A percentile compares a stretch with the other conserved stretches of the same genome.
Evolutionary conservation across 352 stramenopile species (phyloP).

Genomic region (Phytopythium litorale): DNA sequence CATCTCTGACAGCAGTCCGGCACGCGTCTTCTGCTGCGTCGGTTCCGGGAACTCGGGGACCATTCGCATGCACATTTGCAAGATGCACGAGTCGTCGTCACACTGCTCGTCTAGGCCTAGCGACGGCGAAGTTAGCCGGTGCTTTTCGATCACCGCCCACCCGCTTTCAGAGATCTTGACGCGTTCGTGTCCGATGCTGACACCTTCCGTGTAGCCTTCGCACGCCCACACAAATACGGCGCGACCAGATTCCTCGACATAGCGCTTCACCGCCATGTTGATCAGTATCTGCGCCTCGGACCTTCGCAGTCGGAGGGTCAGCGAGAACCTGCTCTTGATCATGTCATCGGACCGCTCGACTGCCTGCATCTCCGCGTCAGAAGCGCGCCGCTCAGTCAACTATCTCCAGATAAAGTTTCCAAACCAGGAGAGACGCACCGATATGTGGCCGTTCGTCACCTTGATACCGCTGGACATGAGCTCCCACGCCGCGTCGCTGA

Average conservation of each 20-base stretch:
- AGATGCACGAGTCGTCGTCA: slow-evolving; percentile 5
- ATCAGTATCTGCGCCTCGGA: slow-evolving; percentile 17
- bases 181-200: slow-evolving; percentile 10
- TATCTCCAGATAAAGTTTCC: not conserved
- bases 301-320: slow-evolving; percentile 14
- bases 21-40: not conserved
- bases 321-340: slow-evolving; percentile 15
- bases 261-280: slow-evolving; percentile 23
- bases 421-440: not conserved
- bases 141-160: slow-evolving; percentile 21
- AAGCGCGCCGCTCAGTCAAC: not conserved
- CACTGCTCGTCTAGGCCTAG: not conserved
- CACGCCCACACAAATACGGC: slow-evolving; percentile 23
- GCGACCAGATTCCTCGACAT: slow-evolving; percentile 14
- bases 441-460: slow-evolving; percentile 9
- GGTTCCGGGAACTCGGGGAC: slow-evolving; percentile 7
- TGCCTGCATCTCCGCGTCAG: slow-evolving; percentile 3
- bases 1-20: slow-evolving; percentile 12
- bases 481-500: slow-evolving; percentile 11
- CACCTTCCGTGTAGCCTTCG: slow-evolving; percentile 17
- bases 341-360: slow-evolving; percentile 20
- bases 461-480: slow-evolving; percentile 1
- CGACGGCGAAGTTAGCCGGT: not conserved
- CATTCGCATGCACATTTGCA: slow-evolving; percentile 13
- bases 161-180: slow-evolving; percentile 22